phyloP scores from a whole-genome alignment of 2,329 filamentous ascomycete species.

The Claviceps humidiphila region DNA sequence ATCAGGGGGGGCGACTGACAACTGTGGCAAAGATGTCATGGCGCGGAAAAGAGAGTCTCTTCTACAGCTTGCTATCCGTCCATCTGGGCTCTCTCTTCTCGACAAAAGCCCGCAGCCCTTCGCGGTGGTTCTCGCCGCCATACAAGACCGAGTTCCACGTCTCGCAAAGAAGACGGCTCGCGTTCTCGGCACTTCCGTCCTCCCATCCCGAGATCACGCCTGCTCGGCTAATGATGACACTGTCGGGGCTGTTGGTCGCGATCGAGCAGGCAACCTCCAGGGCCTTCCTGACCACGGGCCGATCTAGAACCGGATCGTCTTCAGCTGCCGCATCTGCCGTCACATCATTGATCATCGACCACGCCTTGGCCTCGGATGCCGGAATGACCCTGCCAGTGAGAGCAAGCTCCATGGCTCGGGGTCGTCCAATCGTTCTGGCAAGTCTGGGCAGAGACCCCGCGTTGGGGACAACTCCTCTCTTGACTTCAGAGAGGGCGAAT shows the following conservation, averaged over 20 bases:
- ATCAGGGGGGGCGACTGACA: no score
- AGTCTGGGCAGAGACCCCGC: constrained; percentile 59
- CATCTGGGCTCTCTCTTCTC: constrained; percentile 60
- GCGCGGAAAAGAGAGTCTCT: neutral
- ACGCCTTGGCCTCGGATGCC: constrained; percentile 45
- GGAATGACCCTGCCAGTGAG: constrained; percentile 47
- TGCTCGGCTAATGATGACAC: constrained; percentile 59
- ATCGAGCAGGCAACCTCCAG: constrained; percentile 48
- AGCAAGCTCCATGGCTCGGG: constrained; percentile 59
- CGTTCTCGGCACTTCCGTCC: constrained; percentile 46
- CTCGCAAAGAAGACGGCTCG: constrained; percentile 42
- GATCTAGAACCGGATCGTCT: constrained; percentile 5
- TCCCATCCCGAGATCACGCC: constrained; percentile 65
- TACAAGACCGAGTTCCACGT: constrained; percentile 47
- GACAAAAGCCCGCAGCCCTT: constrained; percentile 63
- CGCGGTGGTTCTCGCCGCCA: constrained; percentile 57
- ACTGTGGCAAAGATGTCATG: no score
- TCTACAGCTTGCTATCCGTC: constrained; percentile 48
- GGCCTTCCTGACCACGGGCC: constrained; percentile 39
- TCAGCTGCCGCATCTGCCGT: constrained; percentile 25
- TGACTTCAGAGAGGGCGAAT: constrained; percentile 61
- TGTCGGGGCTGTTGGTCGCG: constrained; percentile 57
- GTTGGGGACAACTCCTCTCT: constrained; percentile 55
- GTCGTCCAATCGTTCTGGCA: constrained; percentile 50
- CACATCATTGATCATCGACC: constrained; percentile 60